Evolutionary conservation across 306 rosid genomes (phyloP).

Genomic region (Dryas drummondii): DNA sequence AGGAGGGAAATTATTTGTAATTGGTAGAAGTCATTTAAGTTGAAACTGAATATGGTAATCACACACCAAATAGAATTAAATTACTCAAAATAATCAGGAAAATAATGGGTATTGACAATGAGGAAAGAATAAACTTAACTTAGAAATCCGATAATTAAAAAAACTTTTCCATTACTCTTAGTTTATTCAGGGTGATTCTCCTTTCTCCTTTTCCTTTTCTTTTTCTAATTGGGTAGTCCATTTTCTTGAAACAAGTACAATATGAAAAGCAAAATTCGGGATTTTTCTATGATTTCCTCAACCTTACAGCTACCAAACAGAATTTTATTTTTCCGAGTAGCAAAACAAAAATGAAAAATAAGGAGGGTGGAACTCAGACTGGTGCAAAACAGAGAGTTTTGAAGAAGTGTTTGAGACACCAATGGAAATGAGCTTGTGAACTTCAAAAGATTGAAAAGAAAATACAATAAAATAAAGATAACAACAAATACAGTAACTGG

Average conservation of each 20-base stretch:
- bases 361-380: not conserved
- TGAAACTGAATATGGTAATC: not conserved
- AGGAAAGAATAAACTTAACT: not conserved
- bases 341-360: not conserved
- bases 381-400: not conserved
- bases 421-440: not conserved
- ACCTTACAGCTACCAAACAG: not conserved
- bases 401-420: not conserved
- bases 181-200: too few relatives aligned
- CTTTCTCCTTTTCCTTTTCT: too few relatives aligned
- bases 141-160: not conserved
- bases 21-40: slow-evolving; percentile 10
- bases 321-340: too few relatives aligned
- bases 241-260: too few relatives aligned
- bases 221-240: too few relatives aligned
- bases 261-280: not conserved
- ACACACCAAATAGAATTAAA: not conserved
- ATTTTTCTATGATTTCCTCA: not conserved
- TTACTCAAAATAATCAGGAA: not conserved
- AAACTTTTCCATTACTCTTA: not conserved
- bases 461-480: not conserved
- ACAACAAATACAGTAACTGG: not conserved
- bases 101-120: not conserved
- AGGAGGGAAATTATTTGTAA: slow-evolving; percentile 10
- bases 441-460: not conserved